These are phyloP conservation scores for Dimocarpus longan DNA, from an alignment of 345 rosid genomes.

Conservation along the genomic window DNA sequence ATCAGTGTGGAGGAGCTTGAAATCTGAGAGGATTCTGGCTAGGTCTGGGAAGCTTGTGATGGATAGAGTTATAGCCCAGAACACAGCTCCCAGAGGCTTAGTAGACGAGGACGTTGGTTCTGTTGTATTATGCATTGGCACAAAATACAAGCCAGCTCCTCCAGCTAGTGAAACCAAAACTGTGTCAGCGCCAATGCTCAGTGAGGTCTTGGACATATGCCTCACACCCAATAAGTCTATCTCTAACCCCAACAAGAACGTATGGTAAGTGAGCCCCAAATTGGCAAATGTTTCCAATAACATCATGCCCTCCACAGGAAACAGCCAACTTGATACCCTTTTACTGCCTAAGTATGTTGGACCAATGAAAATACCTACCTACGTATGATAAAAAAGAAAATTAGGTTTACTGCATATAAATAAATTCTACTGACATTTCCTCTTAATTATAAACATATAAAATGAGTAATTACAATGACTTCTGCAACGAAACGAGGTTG, in stretches of 20 bases:
- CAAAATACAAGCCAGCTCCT: constrained; percentile 18
- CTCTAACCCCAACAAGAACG: constrained; percentile 42
- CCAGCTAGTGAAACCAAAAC: constrained; percentile 7
- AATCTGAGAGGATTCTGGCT: constrained; percentile 31
- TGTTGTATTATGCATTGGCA: background rate
- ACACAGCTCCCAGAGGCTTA: background rate
- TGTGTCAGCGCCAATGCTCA: constrained; percentile 11
- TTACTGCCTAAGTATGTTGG: background rate
- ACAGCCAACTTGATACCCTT: background rate
- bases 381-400: too few relatives aligned
- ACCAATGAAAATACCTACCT: constrained; percentile 24
- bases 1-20: constrained; percentile 35
- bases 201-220: constrained; percentile 15
- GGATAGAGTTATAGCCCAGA: constrained; percentile 29
- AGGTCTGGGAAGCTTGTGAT: constrained; percentile 41
- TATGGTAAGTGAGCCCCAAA: constrained; percentile 27
- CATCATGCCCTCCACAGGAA: constrained; percentile 1
- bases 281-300: constrained; percentile 21
- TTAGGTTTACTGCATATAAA: too few relatives aligned
- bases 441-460: background rate
- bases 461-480: constrained; percentile 26
- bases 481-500: constrained; percentile 33
- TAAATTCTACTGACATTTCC: too few relatives aligned
- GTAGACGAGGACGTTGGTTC: background rate
- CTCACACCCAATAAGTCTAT: constrained; percentile 26